Evolutionary conservation across 140 eudicot genomes (phyloP).

Genomic region (Stevia rebaudiana): DNA sequence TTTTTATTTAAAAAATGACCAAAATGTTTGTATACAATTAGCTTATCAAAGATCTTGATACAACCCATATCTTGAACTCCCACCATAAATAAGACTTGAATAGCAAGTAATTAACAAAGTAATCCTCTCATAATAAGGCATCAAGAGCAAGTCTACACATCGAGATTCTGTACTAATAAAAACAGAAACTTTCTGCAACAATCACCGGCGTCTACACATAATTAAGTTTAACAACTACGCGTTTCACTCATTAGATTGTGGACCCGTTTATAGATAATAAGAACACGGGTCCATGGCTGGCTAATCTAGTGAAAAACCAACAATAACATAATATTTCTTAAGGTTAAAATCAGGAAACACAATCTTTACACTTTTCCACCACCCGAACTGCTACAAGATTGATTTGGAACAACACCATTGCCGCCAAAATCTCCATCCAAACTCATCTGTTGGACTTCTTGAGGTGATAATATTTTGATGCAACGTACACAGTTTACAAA

Average conservation of each 20-base stretch:
- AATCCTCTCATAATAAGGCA: slow-evolving; percentile 14
- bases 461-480: slow-evolving; percentile 88
- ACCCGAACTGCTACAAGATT: slow-evolving; percentile 91
- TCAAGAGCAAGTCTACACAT: slow-evolving; percentile 23
- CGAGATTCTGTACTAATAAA: slow-evolving; percentile 22
- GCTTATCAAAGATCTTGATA: not conserved
- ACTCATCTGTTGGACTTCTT: slow-evolving; percentile 96
- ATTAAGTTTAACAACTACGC: slow-evolving; percentile 8
- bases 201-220: slow-evolving; percentile 8
- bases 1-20: not conserved
- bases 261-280: slow-evolving; percentile 16
- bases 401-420: slow-evolving; percentile 53
- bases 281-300: slow-evolving; percentile 6
- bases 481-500: slow-evolving; percentile 84
- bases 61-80: not conserved
- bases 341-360: slow-evolving; percentile 14
- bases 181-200: slow-evolving; percentile 22
- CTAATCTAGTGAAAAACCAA: slow-evolving; percentile 18
- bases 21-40: not conserved
- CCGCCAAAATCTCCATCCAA: slow-evolving; percentile 94
- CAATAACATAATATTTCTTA: slow-evolving; percentile 16
- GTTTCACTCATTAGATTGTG: not conserved
- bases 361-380: slow-evolving; percentile 63
- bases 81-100: not conserved
- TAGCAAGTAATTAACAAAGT: not conserved